Base-by-base conservation (phyloP, 2,329 filamentous ascomycete species). In the Microdochium trichocladiopsis region DNA sequence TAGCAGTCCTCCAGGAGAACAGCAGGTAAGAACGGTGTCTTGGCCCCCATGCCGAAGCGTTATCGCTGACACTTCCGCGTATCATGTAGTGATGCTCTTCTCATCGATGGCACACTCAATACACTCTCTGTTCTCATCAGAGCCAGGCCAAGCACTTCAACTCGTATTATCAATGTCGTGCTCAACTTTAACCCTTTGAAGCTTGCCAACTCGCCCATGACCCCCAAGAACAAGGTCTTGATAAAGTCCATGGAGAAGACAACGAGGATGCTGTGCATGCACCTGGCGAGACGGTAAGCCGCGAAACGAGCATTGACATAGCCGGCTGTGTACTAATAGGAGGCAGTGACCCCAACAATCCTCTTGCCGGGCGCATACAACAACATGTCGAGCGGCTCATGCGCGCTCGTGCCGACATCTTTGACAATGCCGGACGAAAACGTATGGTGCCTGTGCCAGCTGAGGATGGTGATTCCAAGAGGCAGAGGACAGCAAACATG, bases 161-260 rank as follows among this genome's bases (percentile, higher is more conserved):
- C 84, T 70, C 92, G 94, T 65, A 94, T 97, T 56, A 70, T 97
- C 57, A 88, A 86, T 64, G 84, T 90, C 16, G 78, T 97, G 25
- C 77, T 99, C 58, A 91, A 84, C 67, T 99, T 96, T 77, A 96
- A 96, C 64, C 94, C 94, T 1, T 73, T 96, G 47, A 90, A 88
- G 68, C 80, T 90, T 57, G 89, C 88, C 52, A 87, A 83, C 61
- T 82, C 83, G 2, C 85, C 87, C 3, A 81, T 95, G 74, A 93
- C 88, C 1, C 80, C 90, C 2, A 90, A 85, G 64, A 80, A 82
- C 49, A 90, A 87, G 60, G 87, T 99, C 54, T 83, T 93, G 61
- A 80, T 95, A 55, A 90, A 86, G 69, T 97, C 93, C 4, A 94
- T 99, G 84, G 93, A 96, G 68, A 90, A 95, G 65, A 99, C 94